Percentiles rank a stretch among this genome's conserved stretches.
Evolutionary conservation across 1,284 basidiomycete genomes (phyloP).

Genomic region (Fomes fomentarius): DNA sequence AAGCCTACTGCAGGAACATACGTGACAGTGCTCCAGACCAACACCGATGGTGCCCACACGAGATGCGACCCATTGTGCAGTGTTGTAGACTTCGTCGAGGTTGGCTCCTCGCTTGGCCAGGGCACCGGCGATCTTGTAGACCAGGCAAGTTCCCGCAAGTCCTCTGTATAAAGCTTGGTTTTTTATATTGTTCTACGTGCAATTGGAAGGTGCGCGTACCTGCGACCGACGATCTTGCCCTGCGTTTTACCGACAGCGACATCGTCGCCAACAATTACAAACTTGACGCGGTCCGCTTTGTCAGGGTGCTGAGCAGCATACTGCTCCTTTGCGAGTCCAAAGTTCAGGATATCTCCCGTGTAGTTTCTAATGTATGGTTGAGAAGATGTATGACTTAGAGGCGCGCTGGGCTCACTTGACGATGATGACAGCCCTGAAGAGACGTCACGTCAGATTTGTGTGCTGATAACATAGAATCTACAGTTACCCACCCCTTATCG

Average conservation of each 20-base stretch:
- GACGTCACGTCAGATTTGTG: too few relatives aligned
- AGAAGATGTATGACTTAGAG: neutral
- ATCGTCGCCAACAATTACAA: conserved; percentile 91
- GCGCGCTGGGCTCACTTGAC: conserved; percentile 66
- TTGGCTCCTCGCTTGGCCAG: conserved; percentile 72
- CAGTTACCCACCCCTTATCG: conserved; percentile 74
- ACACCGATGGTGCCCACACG: conserved; percentile 84
- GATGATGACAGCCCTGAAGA: conserved; percentile 72
- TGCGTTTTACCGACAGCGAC: conserved; percentile 84
- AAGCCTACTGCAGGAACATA: conserved; percentile 37
- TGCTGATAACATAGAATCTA: too few relatives aligned
- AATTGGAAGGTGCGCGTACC: conserved; percentile 41
- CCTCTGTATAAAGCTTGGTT: conserved; percentile 50
- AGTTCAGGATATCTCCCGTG: conserved; percentile 91
- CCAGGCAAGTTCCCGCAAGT: conserved; percentile 86
- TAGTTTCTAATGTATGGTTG: conserved; percentile 62
- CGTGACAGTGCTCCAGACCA: conserved; percentile 92
- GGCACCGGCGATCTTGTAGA: conserved; percentile 92
- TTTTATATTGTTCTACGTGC: neutral
- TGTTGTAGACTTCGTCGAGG: conserved; percentile 74
- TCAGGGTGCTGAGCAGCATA: conserved; percentile 73
- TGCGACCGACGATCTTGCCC: conserved; percentile 80
- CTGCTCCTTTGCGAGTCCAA: conserved; percentile 90
- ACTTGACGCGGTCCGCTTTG: conserved; percentile 70
- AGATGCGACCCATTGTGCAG: conserved; percentile 71